These are phyloP conservation scores for Yamadazyma kanchanaburiensis DNA, from an alignment of 1,139 yeast species.

Conservation along the genomic window DNA sequence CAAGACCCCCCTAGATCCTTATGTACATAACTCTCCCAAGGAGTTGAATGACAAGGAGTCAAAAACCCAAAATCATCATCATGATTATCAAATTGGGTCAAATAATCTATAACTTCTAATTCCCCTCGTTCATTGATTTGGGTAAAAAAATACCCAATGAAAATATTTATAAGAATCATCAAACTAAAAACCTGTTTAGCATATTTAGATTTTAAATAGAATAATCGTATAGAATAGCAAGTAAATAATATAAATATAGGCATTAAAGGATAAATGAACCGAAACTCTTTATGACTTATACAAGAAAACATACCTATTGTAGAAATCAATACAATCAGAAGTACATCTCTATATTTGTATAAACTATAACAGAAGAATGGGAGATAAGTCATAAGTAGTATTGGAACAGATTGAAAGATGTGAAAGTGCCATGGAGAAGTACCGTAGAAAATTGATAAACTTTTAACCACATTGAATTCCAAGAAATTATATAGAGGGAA, in stretches of 20 bases:
- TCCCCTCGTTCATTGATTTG: slow-evolving; percentile 82
- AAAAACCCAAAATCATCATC: slow-evolving; percentile 62
- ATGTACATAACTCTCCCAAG: slow-evolving; percentile 87
- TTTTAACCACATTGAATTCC: slow-evolving; percentile 70
- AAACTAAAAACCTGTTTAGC: slow-evolving; percentile 7
- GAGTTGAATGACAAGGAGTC: slow-evolving; percentile 97
- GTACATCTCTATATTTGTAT: slow-evolving; percentile 10
- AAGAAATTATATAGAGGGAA: slow-evolving; percentile 70
- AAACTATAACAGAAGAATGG: slow-evolving; percentile 46
- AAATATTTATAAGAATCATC: slow-evolving; percentile 35
- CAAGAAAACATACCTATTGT: slow-evolving; percentile 57
- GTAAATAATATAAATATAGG: slow-evolving; percentile 55
- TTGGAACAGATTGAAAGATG: slow-evolving; percentile 75
- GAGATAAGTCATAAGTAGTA: slow-evolving; percentile 61
- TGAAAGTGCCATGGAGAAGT: slow-evolving; percentile 85
- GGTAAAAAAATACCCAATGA: slow-evolving; percentile 53
- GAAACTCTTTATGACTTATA: slow-evolving; percentile 82
- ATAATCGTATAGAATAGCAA: slow-evolving; percentile 10
- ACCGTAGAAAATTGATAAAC: slow-evolving; percentile 83
- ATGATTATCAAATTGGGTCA: slow-evolving; percentile 35
- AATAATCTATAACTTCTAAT: slow-evolving; percentile 56
- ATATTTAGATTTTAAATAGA: slow-evolving; percentile 3
- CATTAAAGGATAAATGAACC: slow-evolving; percentile 84
- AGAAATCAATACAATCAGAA: slow-evolving; percentile 27
- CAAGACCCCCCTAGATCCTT: slow-evolving; percentile 49